A percentile compares a stretch with the other conserved stretches of the same genome.
phyloP scores from a whole-genome alignment of 139 green algal species.

The Marvania coccoides region DNA sequence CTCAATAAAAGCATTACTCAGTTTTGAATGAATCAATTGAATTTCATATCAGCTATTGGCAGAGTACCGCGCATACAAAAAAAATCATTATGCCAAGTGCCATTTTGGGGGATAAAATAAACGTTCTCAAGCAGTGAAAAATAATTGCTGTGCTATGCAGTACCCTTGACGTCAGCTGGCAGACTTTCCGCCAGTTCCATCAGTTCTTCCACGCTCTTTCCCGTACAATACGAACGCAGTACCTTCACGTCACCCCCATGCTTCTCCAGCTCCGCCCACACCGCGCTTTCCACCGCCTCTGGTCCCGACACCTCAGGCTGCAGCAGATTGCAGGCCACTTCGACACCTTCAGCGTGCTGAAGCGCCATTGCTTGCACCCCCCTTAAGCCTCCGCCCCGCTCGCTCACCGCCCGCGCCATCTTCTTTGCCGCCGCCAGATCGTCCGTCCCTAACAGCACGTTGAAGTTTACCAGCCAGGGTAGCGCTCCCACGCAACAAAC shows the following conservation, averaged over 20 bases:
- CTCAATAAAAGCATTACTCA: too few relatives aligned
- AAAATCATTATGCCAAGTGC: too few relatives aligned
- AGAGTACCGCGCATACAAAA: not conserved
- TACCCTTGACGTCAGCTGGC: not conserved
- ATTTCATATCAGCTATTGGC: not conserved
- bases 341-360: conserved; percentile 31
- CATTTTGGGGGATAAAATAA: too few relatives aligned
- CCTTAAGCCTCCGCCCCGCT: conserved; percentile 58
- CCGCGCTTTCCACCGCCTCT: conserved; percentile 2
- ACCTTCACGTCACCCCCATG: conserved; percentile 10
- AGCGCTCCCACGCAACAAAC: conserved; percentile 51
- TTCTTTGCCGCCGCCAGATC: conserved; percentile 28
- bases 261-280: conserved; percentile 14
- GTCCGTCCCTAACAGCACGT: conserved; percentile 45
- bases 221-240: conserved; percentile 13
- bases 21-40: too few relatives aligned
- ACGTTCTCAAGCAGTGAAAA: not conserved
- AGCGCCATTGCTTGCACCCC: conserved; percentile 71
- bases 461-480: conserved; percentile 76
- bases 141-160: not conserved
- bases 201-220: conserved; percentile 13
- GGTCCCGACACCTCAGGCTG: conserved; percentile 4
- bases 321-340: conserved; percentile 80
- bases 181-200: not conserved
- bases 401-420: conserved; percentile 51